Conservation (phyloP, 164 flowering plant genomes). For the Aristolochia californica region DNA sequence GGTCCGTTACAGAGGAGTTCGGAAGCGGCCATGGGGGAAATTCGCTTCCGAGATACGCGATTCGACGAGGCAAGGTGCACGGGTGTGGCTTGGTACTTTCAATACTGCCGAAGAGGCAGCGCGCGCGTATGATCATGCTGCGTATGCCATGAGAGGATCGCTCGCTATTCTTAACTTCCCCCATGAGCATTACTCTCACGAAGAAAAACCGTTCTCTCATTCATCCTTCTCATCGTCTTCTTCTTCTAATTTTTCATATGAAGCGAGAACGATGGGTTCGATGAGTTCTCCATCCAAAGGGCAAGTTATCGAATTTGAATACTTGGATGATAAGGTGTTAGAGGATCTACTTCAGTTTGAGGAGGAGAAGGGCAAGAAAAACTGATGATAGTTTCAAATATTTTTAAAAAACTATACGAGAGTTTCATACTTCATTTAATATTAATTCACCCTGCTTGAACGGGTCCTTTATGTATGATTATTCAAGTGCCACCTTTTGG, state of each 20-base stretch:
- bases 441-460: too few species aligned
- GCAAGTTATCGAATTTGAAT: slow-evolving; percentile 6
- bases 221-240: background rate
- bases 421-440: too few species aligned
- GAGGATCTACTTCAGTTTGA: slow-evolving; percentile 4
- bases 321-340: slow-evolving; percentile 3
- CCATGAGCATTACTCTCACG: too few species aligned
- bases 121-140: slow-evolving; percentile 13
- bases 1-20: slow-evolving; percentile 9
- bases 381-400: too few species aligned
- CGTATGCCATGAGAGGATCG: slow-evolving; percentile 10
- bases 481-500: too few species aligned
- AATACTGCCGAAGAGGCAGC: slow-evolving; percentile 13
- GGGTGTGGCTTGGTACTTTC: slow-evolving; percentile 14
- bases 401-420: too few species aligned
- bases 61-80: slow-evolving; percentile 7
- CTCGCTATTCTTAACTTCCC: slow-evolving; percentile 11
- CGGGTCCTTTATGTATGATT: too few species aligned
- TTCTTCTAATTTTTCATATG: too few species aligned
- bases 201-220: background rate
- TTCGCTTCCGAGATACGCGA: slow-evolving; percentile 12
- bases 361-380: background rate
- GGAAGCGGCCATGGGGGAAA: slow-evolving; percentile 13
- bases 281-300: too few species aligned
- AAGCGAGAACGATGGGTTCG: background rate